These are phyloP conservation scores for Pueraria montana DNA, from an alignment of 306 rosid genomes.

Conservation along the genomic window DNA sequence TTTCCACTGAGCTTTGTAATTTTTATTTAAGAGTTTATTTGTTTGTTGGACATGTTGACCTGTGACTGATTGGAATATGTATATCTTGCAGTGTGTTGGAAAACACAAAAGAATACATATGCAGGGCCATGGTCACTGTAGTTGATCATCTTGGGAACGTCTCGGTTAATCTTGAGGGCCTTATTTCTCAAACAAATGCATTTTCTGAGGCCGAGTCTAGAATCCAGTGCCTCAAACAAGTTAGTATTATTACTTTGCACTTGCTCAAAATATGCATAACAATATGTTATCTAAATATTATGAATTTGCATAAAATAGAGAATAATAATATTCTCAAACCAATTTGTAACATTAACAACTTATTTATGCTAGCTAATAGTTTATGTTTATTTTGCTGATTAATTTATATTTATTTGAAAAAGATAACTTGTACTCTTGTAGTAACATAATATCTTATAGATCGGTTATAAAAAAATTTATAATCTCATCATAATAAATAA, in stretches of 20 bases:
- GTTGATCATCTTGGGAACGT: slow-evolving; percentile 94
- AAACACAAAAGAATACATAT: slow-evolving; percentile 79
- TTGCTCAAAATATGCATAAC: not conserved
- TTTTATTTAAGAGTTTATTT: slow-evolving; percentile 8
- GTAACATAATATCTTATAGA: not conserved
- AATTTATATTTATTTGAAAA: not conserved
- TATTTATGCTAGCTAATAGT: slow-evolving; percentile 9
- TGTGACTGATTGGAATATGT: slow-evolving; percentile 42
- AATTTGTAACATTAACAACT: not conserved
- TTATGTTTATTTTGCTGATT: not conserved
- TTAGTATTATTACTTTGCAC: slow-evolving; percentile 39
- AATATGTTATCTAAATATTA: not conserved
- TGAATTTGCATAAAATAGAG: not conserved
- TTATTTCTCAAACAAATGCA: slow-evolving; percentile 66
- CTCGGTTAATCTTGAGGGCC: slow-evolving; percentile 68
- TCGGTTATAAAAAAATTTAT: not conserved
- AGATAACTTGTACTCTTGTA: not conserved
- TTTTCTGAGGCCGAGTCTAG: slow-evolving; percentile 74
- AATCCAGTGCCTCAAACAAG: slow-evolving; percentile 80
- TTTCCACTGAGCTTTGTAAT: slow-evolving; percentile 4
- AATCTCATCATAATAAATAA: not conserved
- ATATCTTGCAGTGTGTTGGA: slow-evolving; percentile 69
- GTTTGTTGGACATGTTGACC: slow-evolving; percentile 10
- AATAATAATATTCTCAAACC: not conserved
- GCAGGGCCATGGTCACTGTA: slow-evolving; percentile 79